These are phyloP conservation scores for Colletotrichum chrysophilum DNA, from an alignment of 2,329 filamentous ascomycete genomes.

Conservation along the genomic window DNA sequence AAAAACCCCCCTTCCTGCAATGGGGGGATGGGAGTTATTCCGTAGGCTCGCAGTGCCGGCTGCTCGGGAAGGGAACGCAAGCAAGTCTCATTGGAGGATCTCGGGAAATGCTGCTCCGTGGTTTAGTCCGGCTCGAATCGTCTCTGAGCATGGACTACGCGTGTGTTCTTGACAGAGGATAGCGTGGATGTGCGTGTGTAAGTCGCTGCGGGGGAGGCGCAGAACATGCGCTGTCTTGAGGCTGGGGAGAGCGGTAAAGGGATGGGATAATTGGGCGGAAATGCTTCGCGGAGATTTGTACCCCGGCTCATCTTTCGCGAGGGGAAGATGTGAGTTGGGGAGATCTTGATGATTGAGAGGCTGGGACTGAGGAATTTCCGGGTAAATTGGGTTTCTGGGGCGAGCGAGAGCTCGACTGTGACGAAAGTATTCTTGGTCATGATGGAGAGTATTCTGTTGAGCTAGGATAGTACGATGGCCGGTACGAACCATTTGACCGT, in stretches of 20 bases:
- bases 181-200: neutral
- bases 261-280: neutral
- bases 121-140: neutral
- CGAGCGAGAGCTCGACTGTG: neutral
- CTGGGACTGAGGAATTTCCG: neutral
- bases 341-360: neutral
- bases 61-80: neutral
- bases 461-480: too few relatives aligned
- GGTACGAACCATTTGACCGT: too few relatives aligned
- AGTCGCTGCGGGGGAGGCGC: neutral
- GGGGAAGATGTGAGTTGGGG: neutral
- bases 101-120: conserved; percentile 12
- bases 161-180: neutral
- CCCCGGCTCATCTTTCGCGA: neutral
- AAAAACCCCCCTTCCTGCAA: neutral
- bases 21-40: neutral
- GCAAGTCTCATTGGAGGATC: neutral
- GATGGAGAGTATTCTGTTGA: too few relatives aligned
- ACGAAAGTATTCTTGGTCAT: too few relatives aligned
- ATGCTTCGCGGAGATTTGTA: conserved; percentile 3
- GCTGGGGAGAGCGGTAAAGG: neutral
- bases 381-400: neutral
- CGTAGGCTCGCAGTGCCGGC: neutral
- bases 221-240: neutral
- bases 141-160: neutral